Evolutionary conservation across 495 filamentous ascomycete genomes (phyloP).

Genomic region (Cenococcum geophilum): DNA sequence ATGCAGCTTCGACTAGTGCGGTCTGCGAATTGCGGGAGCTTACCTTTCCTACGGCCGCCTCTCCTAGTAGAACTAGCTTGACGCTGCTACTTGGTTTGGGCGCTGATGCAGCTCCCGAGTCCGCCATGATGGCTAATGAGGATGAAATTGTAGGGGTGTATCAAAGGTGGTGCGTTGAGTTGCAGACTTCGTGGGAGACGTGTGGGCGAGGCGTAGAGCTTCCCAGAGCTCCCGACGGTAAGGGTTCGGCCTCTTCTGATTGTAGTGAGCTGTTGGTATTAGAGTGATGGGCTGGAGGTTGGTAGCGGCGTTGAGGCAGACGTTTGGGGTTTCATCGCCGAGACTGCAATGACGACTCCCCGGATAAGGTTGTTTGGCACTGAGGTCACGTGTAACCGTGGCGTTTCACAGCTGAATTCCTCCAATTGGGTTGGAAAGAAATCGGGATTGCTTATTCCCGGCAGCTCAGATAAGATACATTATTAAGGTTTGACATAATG

Average conservation of each 20-base stretch:
- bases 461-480: too few relatives aligned
- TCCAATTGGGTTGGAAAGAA: too few relatives aligned
- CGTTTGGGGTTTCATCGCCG: not conserved
- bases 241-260: not conserved
- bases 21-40: conserved; percentile 7
- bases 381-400: not conserved
- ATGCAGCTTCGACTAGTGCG: not conserved
- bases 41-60: conserved; percentile 98
- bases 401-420: not conserved
- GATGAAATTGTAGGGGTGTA: not conserved
- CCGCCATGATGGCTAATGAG: conserved; percentile 31
- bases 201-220: not conserved
- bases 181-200: not conserved
- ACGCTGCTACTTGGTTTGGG: conserved; percentile 98
- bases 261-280: not conserved
- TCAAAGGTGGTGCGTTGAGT: not conserved
- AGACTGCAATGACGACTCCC: conserved; percentile 1
- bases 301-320: conserved; percentile 1
- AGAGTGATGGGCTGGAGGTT: not conserved
- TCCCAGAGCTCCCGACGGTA: not conserved
- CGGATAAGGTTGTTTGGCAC: not conserved
- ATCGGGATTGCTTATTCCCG: too few relatives aligned
- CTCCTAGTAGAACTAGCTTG: conserved; percentile 93
- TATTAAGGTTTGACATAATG: too few relatives aligned
- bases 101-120: conserved; percentile 48